A percentile compares a stretch with the other conserved stretches of the same genome.
These are phyloP conservation scores for Myriosclerotinia duriaeana DNA, from an alignment of 2,329 filamentous ascomycete genomes.

Conservation along the genomic window DNA sequence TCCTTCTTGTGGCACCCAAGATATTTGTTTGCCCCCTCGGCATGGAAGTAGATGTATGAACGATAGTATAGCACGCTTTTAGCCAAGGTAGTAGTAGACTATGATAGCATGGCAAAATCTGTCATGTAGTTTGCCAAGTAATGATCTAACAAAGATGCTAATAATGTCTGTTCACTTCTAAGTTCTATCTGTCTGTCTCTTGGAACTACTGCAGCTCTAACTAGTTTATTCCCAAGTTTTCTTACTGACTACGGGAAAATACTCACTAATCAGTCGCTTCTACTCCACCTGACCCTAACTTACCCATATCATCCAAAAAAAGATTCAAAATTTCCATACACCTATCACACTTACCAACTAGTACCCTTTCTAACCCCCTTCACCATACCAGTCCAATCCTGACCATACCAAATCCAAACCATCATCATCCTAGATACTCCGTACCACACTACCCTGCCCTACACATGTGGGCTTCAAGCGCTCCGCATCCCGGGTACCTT, in stretches of 20 bases:
- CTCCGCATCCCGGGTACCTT: constrained; percentile 27
- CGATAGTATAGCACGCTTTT: neutral
- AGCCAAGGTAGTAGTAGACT: neutral
- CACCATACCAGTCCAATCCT: constrained; percentile 10
- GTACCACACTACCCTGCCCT: constrained; percentile 22
- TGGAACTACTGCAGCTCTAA: neutral
- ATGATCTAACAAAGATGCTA: constrained; percentile 7
- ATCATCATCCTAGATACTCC: constrained; percentile 20
- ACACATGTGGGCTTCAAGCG: constrained; percentile 24
- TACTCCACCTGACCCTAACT: constrained; percentile 10
- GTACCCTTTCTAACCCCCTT: neutral
- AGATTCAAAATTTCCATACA: neutral
- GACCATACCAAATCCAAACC: constrained; percentile 22
- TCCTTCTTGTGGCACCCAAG: constrained; percentile 15
- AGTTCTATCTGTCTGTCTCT: no score
- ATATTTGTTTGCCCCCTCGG: neutral
- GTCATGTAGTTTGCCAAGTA: constrained; percentile 8
- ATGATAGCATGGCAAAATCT: constrained; percentile 4
- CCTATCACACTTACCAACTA: neutral
- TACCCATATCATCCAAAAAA: constrained; percentile 2
- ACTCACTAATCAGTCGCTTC: constrained; percentile 3
- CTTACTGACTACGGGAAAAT: neutral
- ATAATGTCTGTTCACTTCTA: neutral
- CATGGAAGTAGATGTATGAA: constrained; percentile 12
- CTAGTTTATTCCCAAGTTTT: neutral